Evolutionary conservation across 495 filamentous ascomycete species (phyloP), one percentile per base, ranked within the genome.

Genomic region (Penicillium paxilli): DNA sequence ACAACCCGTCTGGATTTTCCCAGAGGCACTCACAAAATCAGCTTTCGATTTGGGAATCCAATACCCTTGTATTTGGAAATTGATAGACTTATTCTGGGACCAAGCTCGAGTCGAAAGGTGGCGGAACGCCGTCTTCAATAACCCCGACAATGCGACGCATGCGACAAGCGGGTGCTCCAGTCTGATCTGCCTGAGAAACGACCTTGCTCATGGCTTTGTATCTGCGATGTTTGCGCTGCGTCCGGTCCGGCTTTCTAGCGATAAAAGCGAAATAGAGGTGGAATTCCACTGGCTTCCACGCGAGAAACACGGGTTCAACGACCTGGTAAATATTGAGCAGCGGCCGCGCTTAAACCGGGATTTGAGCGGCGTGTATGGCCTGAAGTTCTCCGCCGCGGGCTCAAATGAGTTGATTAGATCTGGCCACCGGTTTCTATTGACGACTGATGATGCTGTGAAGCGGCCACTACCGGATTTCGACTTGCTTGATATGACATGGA

Each of bases 271-370:
- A 23, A 23, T 60, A 20, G 53, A 57, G 14, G 32, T 60, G 3
- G 57, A 60, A 23, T 60, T 56, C 17, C 42, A 60, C 24, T 60
- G 57, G 57, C 53, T 49, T 23, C 57, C 57, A 38, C 22, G 21
- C 26, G 17, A 32, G n/a, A 8, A 14, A 5, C 53, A 60, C 33
- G 25, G 17, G 14, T n/a, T 44, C 6, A 28, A 11, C 5, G 53
- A 52, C 11, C 4, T n/a, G 14, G 35, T 60, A 5, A 42, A 48
- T 49, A n/a, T 57, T n/a, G 2, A 16, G 5, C 52, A 50, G 21
- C 20, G 26, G 19, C 53, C 53, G 4, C 2, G 16, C 12, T 44
- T 54, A 8, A 37, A 48, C 4, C 23, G 49, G 32, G 12, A 33
- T 14, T 14, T 57, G 19, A 20, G 24, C 8, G 32, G 23, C 32